phyloP scores from a whole-genome alignment of 176 grass and related monocot species.

The Raddia guianensis region DNA sequence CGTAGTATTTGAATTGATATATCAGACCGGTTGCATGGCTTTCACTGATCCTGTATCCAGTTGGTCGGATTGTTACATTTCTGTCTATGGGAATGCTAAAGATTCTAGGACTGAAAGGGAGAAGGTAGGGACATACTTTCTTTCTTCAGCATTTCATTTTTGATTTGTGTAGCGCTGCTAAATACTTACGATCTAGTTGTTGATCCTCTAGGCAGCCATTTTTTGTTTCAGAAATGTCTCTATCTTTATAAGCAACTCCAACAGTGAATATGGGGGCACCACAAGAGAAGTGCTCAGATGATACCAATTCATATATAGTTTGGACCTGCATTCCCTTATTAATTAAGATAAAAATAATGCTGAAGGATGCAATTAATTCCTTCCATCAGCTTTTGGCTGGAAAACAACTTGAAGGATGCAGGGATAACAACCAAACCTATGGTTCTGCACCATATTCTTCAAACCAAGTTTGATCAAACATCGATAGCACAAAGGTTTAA shows the following conservation, averaged over 20 bases:
- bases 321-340: neutral
- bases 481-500: constrained; percentile 12
- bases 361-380: neutral
- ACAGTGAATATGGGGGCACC: neutral
- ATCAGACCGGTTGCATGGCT: constrained; percentile 97
- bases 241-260: neutral
- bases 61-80: constrained; percentile 87
- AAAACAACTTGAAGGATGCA: constrained; percentile 9
- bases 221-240: neutral
- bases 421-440: neutral
- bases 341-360: neutral
- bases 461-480: neutral
- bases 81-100: constrained; percentile 97
- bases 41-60: constrained; percentile 90
- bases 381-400: constrained; percentile 8
- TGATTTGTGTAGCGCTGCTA: constrained; percentile 17
- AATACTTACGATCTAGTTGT: neutral
- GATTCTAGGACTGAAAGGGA: constrained; percentile 90
- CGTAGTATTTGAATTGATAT: constrained; percentile 43
- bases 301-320: neutral
- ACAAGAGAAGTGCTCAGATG: neutral
- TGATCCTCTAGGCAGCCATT: constrained; percentile 11
- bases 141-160: constrained; percentile 34
- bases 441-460: constrained; percentile 23
- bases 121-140: constrained; percentile 61